phyloP scores from a whole-genome alignment of 2,329 filamentous ascomycete species.

The Aspergillus transmontanensis region DNA sequence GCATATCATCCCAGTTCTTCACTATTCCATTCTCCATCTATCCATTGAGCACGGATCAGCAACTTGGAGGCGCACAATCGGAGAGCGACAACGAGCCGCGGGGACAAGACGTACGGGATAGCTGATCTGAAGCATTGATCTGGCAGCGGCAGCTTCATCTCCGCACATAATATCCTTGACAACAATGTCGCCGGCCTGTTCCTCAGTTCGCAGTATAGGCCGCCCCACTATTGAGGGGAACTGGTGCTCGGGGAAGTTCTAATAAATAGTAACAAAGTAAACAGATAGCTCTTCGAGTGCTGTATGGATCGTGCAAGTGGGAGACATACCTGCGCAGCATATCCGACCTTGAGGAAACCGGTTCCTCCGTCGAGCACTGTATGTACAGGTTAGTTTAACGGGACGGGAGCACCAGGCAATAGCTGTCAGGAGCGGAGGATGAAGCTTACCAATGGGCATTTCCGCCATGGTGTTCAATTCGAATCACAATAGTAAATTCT shows the following conservation, averaged over 20 bases:
- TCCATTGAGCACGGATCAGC: constrained; percentile 23
- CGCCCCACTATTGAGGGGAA: constrained; percentile 98
- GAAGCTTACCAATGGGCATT: constrained; percentile 51
- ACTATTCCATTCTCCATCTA: constrained; percentile 99
- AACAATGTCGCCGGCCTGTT: constrained; percentile 71
- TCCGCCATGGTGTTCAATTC: constrained; percentile 45
- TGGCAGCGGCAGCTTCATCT: constrained; percentile 92
- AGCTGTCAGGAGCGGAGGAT: constrained; percentile 26
- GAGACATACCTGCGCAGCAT: constrained; percentile 75
- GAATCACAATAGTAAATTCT: constrained; percentile 7
- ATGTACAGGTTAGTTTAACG: constrained; percentile 26
- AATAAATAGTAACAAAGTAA: constrained; percentile 17
- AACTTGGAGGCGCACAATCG: constrained; percentile 13
- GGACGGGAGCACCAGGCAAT: constrained; percentile 21
- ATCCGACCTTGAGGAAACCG: constrained; percentile 99
- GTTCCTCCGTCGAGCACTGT: constrained; percentile 98
- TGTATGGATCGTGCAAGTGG: neutral
- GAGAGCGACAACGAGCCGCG: constrained; percentile 8
- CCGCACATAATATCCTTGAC: constrained; percentile 99
- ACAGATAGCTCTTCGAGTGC: constrained; percentile 4
- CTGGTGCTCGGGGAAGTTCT: constrained; percentile 99
- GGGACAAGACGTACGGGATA: constrained; percentile 68
- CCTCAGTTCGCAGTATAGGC: constrained; percentile 95
- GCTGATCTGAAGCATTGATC: constrained; percentile 97
- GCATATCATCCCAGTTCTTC: constrained; percentile 99